These are phyloP conservation scores for Hanseniaspora vineae DNA, from an alignment of 805 yeast species.

Conservation along the genomic window DNA sequence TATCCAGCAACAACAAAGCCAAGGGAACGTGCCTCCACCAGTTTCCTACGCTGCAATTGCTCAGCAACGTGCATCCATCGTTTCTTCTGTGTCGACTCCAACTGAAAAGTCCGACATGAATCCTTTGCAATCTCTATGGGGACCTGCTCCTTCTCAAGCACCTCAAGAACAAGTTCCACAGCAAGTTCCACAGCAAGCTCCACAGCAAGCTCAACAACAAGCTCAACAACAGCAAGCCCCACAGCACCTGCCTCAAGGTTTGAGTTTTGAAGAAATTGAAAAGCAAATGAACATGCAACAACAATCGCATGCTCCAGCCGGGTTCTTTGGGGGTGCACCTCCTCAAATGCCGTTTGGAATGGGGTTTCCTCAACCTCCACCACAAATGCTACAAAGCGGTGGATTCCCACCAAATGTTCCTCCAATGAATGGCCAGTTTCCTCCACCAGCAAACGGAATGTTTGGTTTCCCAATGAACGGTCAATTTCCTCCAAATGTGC, in stretches of 20 bases:
- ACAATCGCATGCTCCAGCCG: constrained; percentile 16
- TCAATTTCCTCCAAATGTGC: constrained; percentile 19
- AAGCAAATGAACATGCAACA: constrained; percentile 24
- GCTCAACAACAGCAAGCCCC: constrained; percentile 2
- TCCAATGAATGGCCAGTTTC: constrained; percentile 9
- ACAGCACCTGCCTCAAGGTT: constrained; percentile 17
- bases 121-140: constrained; percentile 69
- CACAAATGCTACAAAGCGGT: constrained; percentile 19
- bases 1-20: neutral
- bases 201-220: constrained; percentile 6
- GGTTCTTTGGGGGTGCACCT: constrained; percentile 13
- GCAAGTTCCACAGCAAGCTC: constrained; percentile 6
- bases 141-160: constrained; percentile 22
- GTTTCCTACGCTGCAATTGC: constrained; percentile 1
- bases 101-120: constrained; percentile 28
- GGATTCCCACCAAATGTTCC: constrained; percentile 3
- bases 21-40: neutral
- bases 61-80: neutral
- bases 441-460: neutral
- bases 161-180: constrained; percentile 9
- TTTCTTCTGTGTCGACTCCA: constrained; percentile 1
- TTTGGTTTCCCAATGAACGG: neutral
- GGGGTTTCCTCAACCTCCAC: constrained; percentile 22
- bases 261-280: constrained; percentile 77
- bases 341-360: constrained; percentile 13